phyloP scores from a whole-genome alignment of 768 basidiomycete species.

The Pleurotus tuoliensis region DNA sequence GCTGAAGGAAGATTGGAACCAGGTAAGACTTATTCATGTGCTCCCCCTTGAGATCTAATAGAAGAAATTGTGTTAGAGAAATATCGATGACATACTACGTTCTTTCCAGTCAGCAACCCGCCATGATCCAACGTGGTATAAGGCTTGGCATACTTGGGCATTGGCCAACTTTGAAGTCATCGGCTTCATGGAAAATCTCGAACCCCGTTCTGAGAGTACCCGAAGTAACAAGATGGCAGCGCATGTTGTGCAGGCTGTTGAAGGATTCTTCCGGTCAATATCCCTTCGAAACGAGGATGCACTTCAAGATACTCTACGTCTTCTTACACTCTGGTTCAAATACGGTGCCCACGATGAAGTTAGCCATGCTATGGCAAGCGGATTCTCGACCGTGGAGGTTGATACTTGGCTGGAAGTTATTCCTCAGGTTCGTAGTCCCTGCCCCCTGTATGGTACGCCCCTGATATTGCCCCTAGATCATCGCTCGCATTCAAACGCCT shows the following conservation, averaged over 20 bases:
- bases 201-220: conserved; percentile 52
- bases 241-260: conserved; percentile 91
- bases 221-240: conserved; percentile 63
- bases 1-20: conserved; percentile 73
- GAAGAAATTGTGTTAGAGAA: conserved; percentile 44
- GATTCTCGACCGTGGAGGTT: conserved; percentile 86
- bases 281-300: conserved; percentile 86
- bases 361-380: conserved; percentile 81
- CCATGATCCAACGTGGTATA: conserved; percentile 95
- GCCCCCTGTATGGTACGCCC: background rate
- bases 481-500: conserved; percentile 96
- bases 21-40: conserved; percentile 41
- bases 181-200: conserved; percentile 69
- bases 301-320: conserved; percentile 88
- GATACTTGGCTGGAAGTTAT: conserved; percentile 99
- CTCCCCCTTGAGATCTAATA: conserved; percentile 10
- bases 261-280: conserved; percentile 95
- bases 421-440: conserved; percentile 68
- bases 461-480: conserved; percentile 59
- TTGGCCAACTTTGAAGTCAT: conserved; percentile 95
- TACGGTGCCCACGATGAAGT: conserved; percentile 90
- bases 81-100: conserved; percentile 77
- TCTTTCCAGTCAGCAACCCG: conserved; percentile 86
- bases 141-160: conserved; percentile 99
- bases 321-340: conserved; percentile 97